Percentiles rank a stretch among this genome's conserved stretches.
Evolutionary conservation across 441 rosid species (phyloP).

Genomic region (Jatropha multifida): DNA sequence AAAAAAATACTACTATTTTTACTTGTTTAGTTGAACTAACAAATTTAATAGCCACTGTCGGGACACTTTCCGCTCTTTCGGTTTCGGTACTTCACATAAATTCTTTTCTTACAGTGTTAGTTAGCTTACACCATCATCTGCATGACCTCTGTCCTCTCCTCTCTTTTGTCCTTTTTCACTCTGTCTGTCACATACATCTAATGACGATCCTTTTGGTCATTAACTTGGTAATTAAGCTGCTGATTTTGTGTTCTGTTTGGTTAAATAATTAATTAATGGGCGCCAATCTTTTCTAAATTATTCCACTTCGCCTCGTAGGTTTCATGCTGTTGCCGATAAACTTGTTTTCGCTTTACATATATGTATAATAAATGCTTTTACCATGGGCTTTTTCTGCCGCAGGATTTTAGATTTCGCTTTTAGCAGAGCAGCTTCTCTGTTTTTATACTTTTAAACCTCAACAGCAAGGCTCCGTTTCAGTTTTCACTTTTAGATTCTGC

Average conservation of each 20-base stretch:
- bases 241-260: conserved; percentile 4
- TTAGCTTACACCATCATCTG: too few species aligned
- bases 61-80: too few species aligned
- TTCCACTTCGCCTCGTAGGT: not conserved
- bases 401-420: not conserved
- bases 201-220: not conserved
- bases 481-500: not conserved
- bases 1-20: too few species aligned
- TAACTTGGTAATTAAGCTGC: not conserved
- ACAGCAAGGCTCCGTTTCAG: not conserved
- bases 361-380: not conserved
- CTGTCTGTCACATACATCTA: too few species aligned
- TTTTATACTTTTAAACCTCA: not conserved
- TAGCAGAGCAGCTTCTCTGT: not conserved
- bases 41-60: too few species aligned
- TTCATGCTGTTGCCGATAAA: not conserved
- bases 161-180: too few species aligned
- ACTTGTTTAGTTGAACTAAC: too few species aligned
- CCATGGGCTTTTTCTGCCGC: not conserved
- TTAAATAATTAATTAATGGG: not conserved
- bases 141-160: too few species aligned
- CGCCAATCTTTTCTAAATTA: not conserved
- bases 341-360: not conserved
- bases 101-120: too few species aligned
- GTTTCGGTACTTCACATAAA: too few species aligned